These are phyloP conservation scores for Aspergillus flavus DNA, from an alignment of 2,329 filamentous ascomycete genomes.

Conservation along the genomic window DNA sequence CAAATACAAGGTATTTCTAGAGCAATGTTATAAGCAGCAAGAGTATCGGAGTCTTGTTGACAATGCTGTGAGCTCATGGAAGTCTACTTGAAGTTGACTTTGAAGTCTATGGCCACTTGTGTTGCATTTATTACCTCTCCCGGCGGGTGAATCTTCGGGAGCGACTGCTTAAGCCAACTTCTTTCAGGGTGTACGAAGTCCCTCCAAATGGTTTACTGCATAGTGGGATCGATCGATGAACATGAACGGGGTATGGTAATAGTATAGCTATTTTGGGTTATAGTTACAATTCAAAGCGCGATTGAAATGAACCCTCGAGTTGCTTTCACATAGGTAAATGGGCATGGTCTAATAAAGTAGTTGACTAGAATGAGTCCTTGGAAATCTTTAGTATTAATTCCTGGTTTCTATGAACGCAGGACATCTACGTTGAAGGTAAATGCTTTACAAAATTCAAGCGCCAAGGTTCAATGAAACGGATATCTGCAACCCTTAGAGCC, in stretches of 20 bases:
- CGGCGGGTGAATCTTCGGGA: not conserved
- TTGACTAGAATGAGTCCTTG: not conserved
- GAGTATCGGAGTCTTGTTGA: slow-evolving; percentile 80
- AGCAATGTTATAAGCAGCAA: slow-evolving; percentile 86
- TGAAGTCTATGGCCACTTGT: no score
- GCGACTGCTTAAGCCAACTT: not conserved
- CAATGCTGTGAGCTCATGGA: slow-evolving; percentile 54
- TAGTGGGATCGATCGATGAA: not conserved
- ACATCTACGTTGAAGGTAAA: not conserved
- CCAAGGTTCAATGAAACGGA: not conserved
- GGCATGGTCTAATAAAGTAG: not conserved
- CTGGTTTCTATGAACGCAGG: not conserved
- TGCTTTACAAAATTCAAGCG: not conserved
- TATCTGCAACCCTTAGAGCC: not conserved
- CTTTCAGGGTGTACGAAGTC: not conserved
- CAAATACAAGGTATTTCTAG: slow-evolving; percentile 95
- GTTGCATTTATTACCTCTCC: no score
- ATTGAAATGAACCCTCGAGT: not conserved
- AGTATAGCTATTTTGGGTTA: not conserved
- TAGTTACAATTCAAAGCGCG: not conserved
- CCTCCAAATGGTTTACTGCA: not conserved
- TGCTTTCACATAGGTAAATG: not conserved
- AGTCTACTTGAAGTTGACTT: slow-evolving; percentile 4
- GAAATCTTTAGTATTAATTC: not conserved
- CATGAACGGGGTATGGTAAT: not conserved